Base-by-base conservation (phyloP, 73 alveolate species). In the Diophrys appendiculata region DNA sequence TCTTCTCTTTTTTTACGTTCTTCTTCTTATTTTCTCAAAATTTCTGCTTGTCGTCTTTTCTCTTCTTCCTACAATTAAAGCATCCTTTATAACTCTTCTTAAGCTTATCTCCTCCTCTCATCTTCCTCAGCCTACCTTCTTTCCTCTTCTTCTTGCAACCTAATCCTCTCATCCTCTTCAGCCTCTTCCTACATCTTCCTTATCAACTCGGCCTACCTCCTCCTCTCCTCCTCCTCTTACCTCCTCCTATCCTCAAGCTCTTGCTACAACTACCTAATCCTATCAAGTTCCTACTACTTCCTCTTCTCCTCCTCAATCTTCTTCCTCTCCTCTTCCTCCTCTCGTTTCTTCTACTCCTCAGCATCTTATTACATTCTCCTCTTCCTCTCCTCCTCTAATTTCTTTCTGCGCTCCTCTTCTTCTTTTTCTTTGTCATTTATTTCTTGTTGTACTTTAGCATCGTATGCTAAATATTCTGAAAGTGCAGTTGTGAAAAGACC, bases 151-250 rank as follows among this genome's bases (percentile, higher is more conserved):
- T 75, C 52, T 28, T 65, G 68, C 54, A 22, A 29, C 35, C 24
- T 52, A 65, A 33, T 69, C 73, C 52, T 78, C 69, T 64, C 34
- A 53, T 83, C 72, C 77, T 56, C 65, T 82, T 80, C 18, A 72
- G 65, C 29, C 31, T 78, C 33, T 54, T 77, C 34, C n/a, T 69
- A 31, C 77, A 71, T 54, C 76, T 27, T 53, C 78, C 83, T 67
- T 70, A 35, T 30, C 54, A 67, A 54, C 2, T 26, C 35, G 18
- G 34, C 70, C 43, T 69, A 65, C 52, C 76, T 54, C 52, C 34
- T 88, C 75, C 73, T 82, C 70, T 87, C 31, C 73, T 60, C 60
- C 67, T 69, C 88, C 72, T 69, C 60, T 54, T 53, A 54, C 75
- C 68, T 56, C 43, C 52, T 87, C 85, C 35, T 88, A 69, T 26